Evolutionary conservation across 495 filamentous ascomycete species (phyloP).

Genomic region (Evansstolkia leycettana): DNA sequence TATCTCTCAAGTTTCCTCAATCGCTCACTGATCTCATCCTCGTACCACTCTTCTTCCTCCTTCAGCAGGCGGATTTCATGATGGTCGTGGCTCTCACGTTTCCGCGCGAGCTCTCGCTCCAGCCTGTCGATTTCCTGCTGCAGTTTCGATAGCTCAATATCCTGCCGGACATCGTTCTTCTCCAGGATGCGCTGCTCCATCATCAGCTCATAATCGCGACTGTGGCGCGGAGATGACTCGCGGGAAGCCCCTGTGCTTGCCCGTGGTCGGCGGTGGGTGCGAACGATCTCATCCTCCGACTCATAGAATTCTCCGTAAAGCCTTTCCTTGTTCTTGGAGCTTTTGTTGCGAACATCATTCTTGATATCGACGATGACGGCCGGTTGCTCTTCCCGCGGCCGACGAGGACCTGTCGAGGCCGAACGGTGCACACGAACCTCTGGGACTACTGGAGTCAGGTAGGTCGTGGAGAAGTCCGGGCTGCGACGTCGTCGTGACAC

Average conservation of each 20-base stretch:
- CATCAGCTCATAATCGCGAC: slow-evolving; percentile 24
- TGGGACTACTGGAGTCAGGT: slow-evolving; percentile 11
- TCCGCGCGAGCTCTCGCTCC: slow-evolving; percentile 28
- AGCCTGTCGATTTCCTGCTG: slow-evolving; percentile 34
- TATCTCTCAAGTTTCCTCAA: slow-evolving; percentile 19
- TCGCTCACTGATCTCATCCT: slow-evolving; percentile 24
- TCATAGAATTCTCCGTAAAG: slow-evolving; percentile 7
- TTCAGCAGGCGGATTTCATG: slow-evolving; percentile 14
- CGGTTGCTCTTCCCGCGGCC: slow-evolving; percentile 13
- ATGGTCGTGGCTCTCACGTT: slow-evolving; percentile 13
- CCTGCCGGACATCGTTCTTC: slow-evolving; percentile 24
- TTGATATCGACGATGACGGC: slow-evolving; percentile 23
- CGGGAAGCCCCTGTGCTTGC: slow-evolving; percentile 9
- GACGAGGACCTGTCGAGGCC: slow-evolving; percentile 27
- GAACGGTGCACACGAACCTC: slow-evolving; percentile 23
- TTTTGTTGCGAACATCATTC: slow-evolving; percentile 8
- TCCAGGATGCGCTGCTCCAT: slow-evolving; percentile 26
- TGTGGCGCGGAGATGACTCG: slow-evolving; percentile 3
- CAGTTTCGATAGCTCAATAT: slow-evolving; percentile 27
- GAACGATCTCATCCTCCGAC: slow-evolving; percentile 20
- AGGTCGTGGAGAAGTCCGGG: slow-evolving; percentile 12
- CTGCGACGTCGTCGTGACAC: slow-evolving; percentile 21
- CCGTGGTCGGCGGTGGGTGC: slow-evolving; percentile 9
- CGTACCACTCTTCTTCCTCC: slow-evolving; percentile 25
- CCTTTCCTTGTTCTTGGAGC: slow-evolving; percentile 9